phyloP scores from a whole-genome alignment of 352 stramenopile genomes.

The Globisporangium canariense region DNA sequence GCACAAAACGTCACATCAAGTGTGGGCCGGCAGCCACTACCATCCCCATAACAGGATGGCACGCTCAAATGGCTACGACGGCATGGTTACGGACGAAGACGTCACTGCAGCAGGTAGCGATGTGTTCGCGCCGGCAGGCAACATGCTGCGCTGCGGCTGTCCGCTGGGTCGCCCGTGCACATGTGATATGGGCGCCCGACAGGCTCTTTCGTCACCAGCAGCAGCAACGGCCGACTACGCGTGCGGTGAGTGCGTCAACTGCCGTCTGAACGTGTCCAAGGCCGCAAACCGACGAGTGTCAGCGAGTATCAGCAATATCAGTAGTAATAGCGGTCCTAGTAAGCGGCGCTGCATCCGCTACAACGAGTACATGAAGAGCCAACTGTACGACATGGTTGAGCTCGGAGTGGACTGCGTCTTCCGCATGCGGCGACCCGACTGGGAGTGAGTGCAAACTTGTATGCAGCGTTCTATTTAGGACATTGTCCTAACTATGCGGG shows the following conservation, averaged over 20 bases:
- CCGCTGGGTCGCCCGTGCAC: slow-evolving; percentile 53
- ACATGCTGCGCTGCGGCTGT: slow-evolving; percentile 63
- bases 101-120: slow-evolving; percentile 18
- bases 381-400: slow-evolving; percentile 37
- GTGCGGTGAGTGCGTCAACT: slow-evolving; percentile 61
- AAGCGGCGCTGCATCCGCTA: slow-evolving; percentile 46
- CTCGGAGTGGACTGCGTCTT: slow-evolving; percentile 41
- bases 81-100: slow-evolving; percentile 6
- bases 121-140: slow-evolving; percentile 21
- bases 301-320: slow-evolving; percentile 12
- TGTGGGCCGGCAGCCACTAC: not conserved
- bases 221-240: slow-evolving; percentile 4
- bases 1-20: not conserved
- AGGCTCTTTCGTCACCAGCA: not conserved
- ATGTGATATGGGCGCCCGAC: slow-evolving; percentile 43
- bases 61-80: not conserved
- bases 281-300: slow-evolving; percentile 3
- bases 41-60: not conserved
- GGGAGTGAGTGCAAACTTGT: slow-evolving; percentile 35
- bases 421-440: slow-evolving; percentile 56
- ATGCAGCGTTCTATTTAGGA: not conserved
- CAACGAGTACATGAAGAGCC: slow-evolving; percentile 35
- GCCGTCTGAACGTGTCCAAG: slow-evolving; percentile 44
- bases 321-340: slow-evolving; percentile 1
- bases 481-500: not conserved